Evolutionary conservation across 2,329 filamentous ascomycete species (phyloP).

Genomic region (Domatiomyces catenatus): DNA sequence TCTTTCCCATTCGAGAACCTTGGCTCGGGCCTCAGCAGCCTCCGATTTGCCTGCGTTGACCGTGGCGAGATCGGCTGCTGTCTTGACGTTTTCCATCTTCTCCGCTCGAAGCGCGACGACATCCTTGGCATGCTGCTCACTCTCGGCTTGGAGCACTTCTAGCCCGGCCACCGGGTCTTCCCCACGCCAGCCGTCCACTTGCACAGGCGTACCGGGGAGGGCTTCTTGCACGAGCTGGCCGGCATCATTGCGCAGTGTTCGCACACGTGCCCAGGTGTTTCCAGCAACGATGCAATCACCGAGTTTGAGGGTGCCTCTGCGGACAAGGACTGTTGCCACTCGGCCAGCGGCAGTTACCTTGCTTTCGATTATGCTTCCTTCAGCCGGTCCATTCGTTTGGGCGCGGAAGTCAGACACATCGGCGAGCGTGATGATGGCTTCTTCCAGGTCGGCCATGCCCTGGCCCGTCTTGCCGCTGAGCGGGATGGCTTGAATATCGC

Average conservation of each 20-base stretch:
- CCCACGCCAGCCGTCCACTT: conserved; percentile 78
- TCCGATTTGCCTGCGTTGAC: conserved; percentile 56
- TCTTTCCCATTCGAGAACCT: conserved; percentile 28
- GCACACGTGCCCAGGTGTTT: conserved; percentile 73
- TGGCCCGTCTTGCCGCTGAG: conserved; percentile 88
- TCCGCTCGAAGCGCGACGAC: conserved; percentile 65
- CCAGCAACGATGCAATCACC: conserved; percentile 82
- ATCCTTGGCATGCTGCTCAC: conserved; percentile 61
- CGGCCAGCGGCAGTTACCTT: conserved; percentile 73
- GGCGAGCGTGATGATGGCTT: conserved; percentile 69
- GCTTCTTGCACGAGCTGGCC: conserved; percentile 58
- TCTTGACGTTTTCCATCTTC: conserved; percentile 49
- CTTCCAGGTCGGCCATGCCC: conserved; percentile 83
- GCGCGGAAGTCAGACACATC: conserved; percentile 86
- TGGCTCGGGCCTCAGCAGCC: conserved; percentile 38
- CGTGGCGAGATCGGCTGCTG: conserved; percentile 55
- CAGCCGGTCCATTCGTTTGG: conserved; percentile 57
- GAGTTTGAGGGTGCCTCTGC: conserved; percentile 64
- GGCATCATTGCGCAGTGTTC: conserved; percentile 69
- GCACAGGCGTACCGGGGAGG: conserved; percentile 74
- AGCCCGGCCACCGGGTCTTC: conserved; percentile 75
- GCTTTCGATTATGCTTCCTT: conserved; percentile 89
- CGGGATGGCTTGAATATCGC: conserved; percentile 79
- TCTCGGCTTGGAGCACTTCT: conserved; percentile 65
- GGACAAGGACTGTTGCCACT: conserved; percentile 75